Percentiles rank a stretch among this genome's conserved stretches.
Evolutionary conservation across 306 rosid species (phyloP).

Genomic region (Macrotyloma uniflorum): DNA sequence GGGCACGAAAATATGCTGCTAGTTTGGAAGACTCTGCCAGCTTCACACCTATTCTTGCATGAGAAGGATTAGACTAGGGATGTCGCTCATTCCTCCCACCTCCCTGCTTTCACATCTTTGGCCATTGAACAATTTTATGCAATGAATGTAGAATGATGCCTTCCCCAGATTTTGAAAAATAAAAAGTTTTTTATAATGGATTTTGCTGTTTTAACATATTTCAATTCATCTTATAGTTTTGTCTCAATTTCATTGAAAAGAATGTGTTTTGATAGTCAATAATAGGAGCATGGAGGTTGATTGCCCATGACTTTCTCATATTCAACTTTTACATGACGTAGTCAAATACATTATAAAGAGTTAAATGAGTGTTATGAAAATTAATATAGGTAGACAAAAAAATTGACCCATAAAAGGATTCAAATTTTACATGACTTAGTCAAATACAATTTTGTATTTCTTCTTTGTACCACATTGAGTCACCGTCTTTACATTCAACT

Average conservation of each 20-base stretch:
- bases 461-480: no score
- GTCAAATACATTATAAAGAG: background rate
- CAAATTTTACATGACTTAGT: no score
- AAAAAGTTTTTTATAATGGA: constrained; percentile 5
- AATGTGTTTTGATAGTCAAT: background rate
- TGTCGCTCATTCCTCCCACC: no score
- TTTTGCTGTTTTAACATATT: background rate
- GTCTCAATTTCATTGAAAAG: constrained; percentile 9
- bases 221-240: constrained; percentile 15
- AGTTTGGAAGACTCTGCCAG: constrained; percentile 52
- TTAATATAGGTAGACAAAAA: background rate
- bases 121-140: constrained; percentile 36
- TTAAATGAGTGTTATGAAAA: background rate
- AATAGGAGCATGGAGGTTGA: background rate
- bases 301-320: background rate
- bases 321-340: background rate
- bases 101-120: constrained; percentile 4
- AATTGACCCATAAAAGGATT: background rate
- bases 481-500: no score
- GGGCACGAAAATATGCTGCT: constrained; percentile 91
- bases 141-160: constrained; percentile 37
- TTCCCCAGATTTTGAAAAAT: constrained; percentile 25
- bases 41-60: constrained; percentile 63
- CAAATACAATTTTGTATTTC: no score
- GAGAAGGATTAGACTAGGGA: constrained; percentile 33